Evolutionary conservation across 768 basidiomycete species (phyloP).

Genomic region (Scleroderma bovista): DNA sequence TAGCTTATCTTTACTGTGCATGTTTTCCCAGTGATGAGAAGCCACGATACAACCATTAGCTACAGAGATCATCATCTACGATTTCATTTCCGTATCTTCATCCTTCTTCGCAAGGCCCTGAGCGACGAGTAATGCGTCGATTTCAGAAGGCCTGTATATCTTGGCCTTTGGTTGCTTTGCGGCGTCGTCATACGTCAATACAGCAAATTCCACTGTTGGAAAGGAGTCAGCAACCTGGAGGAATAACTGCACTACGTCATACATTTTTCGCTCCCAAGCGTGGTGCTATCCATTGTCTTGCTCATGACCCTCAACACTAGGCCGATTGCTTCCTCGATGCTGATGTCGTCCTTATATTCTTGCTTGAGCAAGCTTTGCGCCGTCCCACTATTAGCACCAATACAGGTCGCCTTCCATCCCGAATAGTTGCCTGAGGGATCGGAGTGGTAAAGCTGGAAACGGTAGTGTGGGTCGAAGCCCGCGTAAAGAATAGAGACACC

Average conservation of each 20-base stretch:
- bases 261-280: conserved; percentile 94
- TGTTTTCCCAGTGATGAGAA: background rate
- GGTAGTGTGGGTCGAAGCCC: conserved; percentile 92
- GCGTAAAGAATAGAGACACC: conserved; percentile 97
- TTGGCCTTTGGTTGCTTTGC: conserved; percentile 81
- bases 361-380: conserved; percentile 94
- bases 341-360: conserved; percentile 95
- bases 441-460: conserved; percentile 96
- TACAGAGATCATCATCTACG: conserved; percentile 24
- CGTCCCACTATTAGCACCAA: conserved; percentile 97
- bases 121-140: conserved; percentile 73
- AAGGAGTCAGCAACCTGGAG: background rate
- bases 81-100: conserved; percentile 76
- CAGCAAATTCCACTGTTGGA: conserved; percentile 89
- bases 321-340: conserved; percentile 87
- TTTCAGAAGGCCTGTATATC: conserved; percentile 86
- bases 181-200: conserved; percentile 75
- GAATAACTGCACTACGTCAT: conserved; percentile 25
- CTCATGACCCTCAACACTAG: conserved; percentile 93
- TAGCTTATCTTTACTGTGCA: too few relatives aligned
- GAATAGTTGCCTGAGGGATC: conserved; percentile 98
- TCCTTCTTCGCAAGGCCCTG: conserved; percentile 86
- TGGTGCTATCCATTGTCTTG: conserved; percentile 99
- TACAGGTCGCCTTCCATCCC: conserved; percentile 97
- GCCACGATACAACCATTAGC: conserved; percentile 5